These are phyloP conservation scores for Xylona heveae DNA, from an alignment of 495 filamentous ascomycete genomes.

Conservation along the genomic window DNA sequence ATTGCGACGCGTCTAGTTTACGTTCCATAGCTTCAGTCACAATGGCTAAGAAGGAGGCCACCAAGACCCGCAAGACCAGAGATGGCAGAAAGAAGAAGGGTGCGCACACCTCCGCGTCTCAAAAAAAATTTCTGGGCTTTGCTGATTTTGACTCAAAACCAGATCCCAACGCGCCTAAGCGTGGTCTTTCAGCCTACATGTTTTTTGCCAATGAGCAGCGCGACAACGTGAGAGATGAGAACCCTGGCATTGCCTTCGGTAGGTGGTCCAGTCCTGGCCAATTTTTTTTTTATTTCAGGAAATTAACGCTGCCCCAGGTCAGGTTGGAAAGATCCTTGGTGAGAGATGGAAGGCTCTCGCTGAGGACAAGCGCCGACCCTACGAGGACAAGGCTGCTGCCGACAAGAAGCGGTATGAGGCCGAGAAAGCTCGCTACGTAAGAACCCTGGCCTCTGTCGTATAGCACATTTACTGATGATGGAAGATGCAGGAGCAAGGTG, in stretches of 20 bases:
- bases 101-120: conserved; percentile 19
- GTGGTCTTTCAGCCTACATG: conserved; percentile 99
- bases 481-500: not conserved
- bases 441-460: conserved; percentile 9
- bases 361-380: conserved; percentile 74
- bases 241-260: conserved; percentile 96
- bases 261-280: conserved; percentile 12
- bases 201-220: conserved; percentile 99
- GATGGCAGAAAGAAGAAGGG: conserved; percentile 67
- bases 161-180: conserved; percentile 99
- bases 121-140: conserved; percentile 1
- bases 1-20: too few relatives aligned
- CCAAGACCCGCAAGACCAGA: conserved; percentile 21
- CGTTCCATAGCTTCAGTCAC: conserved; percentile 17
- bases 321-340: conserved; percentile 93
- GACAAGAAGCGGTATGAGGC: conserved; percentile 99
- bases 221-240: conserved; percentile 94
- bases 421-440: conserved; percentile 86
- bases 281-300: not conserved
- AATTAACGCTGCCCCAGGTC: conserved; percentile 31
- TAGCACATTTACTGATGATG: not conserved
- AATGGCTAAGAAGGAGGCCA: conserved; percentile 58
- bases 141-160: conserved; percentile 7
- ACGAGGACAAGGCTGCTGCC: conserved; percentile 81
- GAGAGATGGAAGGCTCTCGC: conserved; percentile 93